Evolutionary conservation across 352 stramenopile genomes (phyloP).

Genomic region (Pythium oligandrum): DNA sequence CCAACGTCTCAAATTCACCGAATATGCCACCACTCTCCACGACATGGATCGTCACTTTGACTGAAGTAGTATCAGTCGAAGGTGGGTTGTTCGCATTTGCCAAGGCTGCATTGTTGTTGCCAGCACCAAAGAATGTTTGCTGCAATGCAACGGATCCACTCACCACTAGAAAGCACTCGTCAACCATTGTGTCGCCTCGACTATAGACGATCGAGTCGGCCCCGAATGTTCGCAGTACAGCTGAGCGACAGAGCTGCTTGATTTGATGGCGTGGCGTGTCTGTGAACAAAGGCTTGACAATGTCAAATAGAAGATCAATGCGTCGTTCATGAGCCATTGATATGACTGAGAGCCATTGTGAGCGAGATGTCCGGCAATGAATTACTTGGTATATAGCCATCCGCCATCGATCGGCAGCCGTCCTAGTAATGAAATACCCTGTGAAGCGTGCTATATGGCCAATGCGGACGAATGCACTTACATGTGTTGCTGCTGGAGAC

Average conservation of each 20-base stretch:
- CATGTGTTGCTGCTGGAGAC: conserved; percentile 12
- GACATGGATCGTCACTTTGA: conserved; percentile 25
- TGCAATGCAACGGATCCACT: conserved; percentile 31
- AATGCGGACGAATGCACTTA: neutral
- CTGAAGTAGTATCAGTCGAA: conserved; percentile 4
- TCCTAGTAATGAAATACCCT: neutral
- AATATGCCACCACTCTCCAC: conserved; percentile 31
- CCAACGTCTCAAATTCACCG: conserved; percentile 41
- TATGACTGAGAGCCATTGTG: conserved; percentile 26
- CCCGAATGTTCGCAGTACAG: conserved; percentile 23
- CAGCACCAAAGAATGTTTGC: conserved; percentile 19
- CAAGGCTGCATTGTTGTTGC: conserved; percentile 1
- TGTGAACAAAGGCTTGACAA: conserved; percentile 23
- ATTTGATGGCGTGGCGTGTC: conserved; percentile 15
- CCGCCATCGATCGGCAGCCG: conserved; percentile 25
- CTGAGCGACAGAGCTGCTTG: conserved; percentile 26
- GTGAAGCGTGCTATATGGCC: no score
- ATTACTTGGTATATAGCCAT: conserved; percentile 31
- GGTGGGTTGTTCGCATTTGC: neutral
- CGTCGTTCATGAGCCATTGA: conserved; percentile 24
- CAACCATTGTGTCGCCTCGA: conserved; percentile 19
- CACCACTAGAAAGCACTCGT: conserved; percentile 35
- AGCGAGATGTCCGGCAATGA: conserved; percentile 28
- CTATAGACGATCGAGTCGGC: conserved; percentile 29
- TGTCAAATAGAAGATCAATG: conserved; percentile 32